Base-by-base conservation (phyloP, 306 rosid genomes). In the Begonia fuchsioides region DNA sequence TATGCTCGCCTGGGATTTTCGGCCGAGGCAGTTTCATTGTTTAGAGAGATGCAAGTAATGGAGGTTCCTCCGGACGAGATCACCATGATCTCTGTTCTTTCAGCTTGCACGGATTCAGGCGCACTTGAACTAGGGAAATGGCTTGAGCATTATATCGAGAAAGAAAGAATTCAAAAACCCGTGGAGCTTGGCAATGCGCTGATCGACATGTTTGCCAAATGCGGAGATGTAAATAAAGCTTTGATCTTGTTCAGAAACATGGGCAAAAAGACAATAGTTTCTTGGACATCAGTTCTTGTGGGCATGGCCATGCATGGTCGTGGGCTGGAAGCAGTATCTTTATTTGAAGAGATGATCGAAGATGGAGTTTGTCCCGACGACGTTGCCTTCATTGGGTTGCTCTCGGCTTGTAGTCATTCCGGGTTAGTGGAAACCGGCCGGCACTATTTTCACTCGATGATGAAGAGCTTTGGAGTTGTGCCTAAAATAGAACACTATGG, bases 101-200 rank as follows among this genome's bases (percentile, higher is more conserved):
- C 94, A 46, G 96, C 96, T 0, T 83, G 96, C 66, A 66, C 86
- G 5, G 76, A 80, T 66, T 69, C 76, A 57, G 94, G 94, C 12
- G 94, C 94, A 12, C 88, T 87, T 73, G 94, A 83, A 68, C 75
- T 88, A 13, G 96, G 94, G 66, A 88, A 80, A 65, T 88, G 96
- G 96, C 55, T 81, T 15, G 96, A 88, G 61, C 73, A 83, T 50
- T 83, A 68, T 50, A 54, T 88, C 66, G 74, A 74, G 41, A 72
- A 66, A 70, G 73, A 65, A 50, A 64, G 68, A 49, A 67, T 88
- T 45, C 66, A 47, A 5, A 81, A 69, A 61, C 59, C 74, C 15
- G 83, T 63, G 57, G 88, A 73, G 75, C 83, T 88, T n/a, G 69
- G 74, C 12, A 88, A 88, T 51, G 96, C 93, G 7, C 57, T 88